A percentile compares a stretch with the other conserved stretches of the same genome.
phyloP scores from a whole-genome alignment of 2,329 filamentous ascomycete genomes.

The Aureobasidium sp. region DNA sequence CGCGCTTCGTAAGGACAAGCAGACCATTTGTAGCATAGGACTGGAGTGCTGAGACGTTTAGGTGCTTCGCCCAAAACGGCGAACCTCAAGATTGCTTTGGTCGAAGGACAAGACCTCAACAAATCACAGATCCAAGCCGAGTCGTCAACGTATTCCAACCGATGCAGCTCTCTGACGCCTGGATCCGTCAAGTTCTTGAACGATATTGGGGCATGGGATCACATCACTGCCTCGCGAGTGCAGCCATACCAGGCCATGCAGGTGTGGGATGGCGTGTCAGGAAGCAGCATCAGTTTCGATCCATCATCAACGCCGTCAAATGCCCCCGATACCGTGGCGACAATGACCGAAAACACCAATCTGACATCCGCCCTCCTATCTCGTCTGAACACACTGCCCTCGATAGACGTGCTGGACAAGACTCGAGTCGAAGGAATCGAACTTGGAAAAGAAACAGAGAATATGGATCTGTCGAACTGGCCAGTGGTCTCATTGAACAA shows the following conservation, averaged over 20 bases:
- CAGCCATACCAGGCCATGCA: constrained; percentile 95
- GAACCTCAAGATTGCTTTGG: constrained; percentile 73
- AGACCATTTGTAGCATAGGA: background rate
- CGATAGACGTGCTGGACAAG: constrained; percentile 64
- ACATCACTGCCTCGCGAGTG: constrained; percentile 64
- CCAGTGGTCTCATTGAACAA: constrained; percentile 71
- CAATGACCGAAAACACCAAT: constrained; percentile 95
- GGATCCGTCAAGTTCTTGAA: constrained; percentile 73
- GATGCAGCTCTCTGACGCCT: constrained; percentile 90
- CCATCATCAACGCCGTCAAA: constrained; percentile 16
- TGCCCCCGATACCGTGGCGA: constrained; percentile 57
- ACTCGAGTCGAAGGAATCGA: constrained; percentile 74
- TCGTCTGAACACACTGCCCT: constrained; percentile 44
- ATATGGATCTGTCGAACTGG: constrained; percentile 74
- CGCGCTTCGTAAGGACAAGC: constrained; percentile 31
- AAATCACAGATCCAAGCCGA: constrained; percentile 62
- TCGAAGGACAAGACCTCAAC: constrained; percentile 80
- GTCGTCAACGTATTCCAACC: constrained; percentile 72
- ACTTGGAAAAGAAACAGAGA: constrained; percentile 58
- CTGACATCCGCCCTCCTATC: constrained; percentile 70
- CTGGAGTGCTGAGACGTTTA: constrained; percentile 3
- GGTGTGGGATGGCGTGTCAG: constrained; percentile 93
- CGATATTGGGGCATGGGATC: constrained; percentile 75
- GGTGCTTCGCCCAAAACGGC: constrained; percentile 43
- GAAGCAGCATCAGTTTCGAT: constrained; percentile 74